These are phyloP conservation scores for Pleurotus djamor DNA, from an alignment of 768 basidiomycete genomes.

Conservation along the genomic window DNA sequence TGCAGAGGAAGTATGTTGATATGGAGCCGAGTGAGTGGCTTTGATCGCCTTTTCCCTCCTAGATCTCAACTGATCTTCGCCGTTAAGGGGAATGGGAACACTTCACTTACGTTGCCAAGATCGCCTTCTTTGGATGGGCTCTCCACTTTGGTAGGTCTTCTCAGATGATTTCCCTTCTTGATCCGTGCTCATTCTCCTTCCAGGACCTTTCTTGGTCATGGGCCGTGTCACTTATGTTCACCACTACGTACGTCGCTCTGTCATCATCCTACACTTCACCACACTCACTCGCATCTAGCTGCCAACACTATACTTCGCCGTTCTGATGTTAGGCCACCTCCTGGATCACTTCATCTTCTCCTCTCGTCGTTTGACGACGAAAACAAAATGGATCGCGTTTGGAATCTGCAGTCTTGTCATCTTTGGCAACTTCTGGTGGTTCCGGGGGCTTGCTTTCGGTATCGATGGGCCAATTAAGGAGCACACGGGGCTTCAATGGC, in stretches of 20 bases:
- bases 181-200: background rate
- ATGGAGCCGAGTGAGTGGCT: conserved; percentile 75
- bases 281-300: too few species aligned
- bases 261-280: too few species aligned
- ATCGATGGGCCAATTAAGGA: conserved; percentile 86
- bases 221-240: conserved; percentile 95
- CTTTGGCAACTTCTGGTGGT: conserved; percentile 92
- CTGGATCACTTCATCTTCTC: conserved; percentile 93
- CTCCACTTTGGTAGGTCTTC: conserved; percentile 78
- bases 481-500: conserved; percentile 79
- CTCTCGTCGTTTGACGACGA: conserved; percentile 55
- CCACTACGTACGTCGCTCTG: conserved; percentile 92
- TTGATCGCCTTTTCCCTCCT: background rate
- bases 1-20: conserved; percentile 88
- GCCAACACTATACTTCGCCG: conserved; percentile 95
- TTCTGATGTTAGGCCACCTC: conserved; percentile 87
- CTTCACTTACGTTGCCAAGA: conserved; percentile 89
- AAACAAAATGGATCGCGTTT: conserved; percentile 74
- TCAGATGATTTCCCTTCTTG: background rate
- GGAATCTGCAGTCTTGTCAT: conserved; percentile 56
- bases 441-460: conserved; percentile 85
- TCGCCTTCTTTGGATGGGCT: conserved; percentile 89
- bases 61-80: conserved; percentile 2
- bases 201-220: conserved; percentile 98
- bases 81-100: conserved; percentile 88